Evolutionary conservation across 805 yeast genomes (phyloP).

Genomic region (Myxozyma monticola): DNA sequence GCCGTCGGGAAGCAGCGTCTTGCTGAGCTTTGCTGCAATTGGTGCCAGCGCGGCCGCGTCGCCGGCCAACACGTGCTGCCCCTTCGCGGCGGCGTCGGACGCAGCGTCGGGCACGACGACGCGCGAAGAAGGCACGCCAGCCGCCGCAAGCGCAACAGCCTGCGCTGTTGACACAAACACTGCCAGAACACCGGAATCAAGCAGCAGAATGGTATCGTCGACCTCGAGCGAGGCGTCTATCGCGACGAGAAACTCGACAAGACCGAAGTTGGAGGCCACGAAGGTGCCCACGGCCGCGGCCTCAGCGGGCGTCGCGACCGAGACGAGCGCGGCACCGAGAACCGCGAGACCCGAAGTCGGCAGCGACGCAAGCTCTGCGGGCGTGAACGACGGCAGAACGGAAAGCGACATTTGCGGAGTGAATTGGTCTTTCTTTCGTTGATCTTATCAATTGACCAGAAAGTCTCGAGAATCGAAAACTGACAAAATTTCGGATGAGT

Average conservation of each 20-base stretch:
- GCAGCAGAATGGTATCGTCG: constrained; percentile 51
- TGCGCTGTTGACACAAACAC: constrained; percentile 44
- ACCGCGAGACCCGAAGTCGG: constrained; percentile 12
- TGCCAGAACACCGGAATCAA: constrained; percentile 61
- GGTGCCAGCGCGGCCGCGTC: constrained; percentile 12
- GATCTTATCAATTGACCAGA: no score
- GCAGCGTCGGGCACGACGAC: constrained; percentile 39
- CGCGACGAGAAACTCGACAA: constrained; percentile 35
- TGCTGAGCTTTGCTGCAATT: constrained; percentile 19
- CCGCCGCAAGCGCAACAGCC: constrained; percentile 41
- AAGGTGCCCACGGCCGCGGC: constrained; percentile 11
- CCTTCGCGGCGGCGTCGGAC: constrained; percentile 20
- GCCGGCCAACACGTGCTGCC: constrained; percentile 22
- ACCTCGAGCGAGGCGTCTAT: constrained; percentile 38
- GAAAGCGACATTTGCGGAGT: constrained; percentile 20
- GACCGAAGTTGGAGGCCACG: constrained; percentile 18
- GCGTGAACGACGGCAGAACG: constrained; percentile 12
- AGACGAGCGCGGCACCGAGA: constrained; percentile 17
- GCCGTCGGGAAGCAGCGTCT: constrained; percentile 21
- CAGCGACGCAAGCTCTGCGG: constrained; percentile 4
- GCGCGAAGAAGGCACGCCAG: constrained; percentile 56
- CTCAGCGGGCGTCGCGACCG: constrained; percentile 10
- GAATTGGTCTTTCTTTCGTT: no score
- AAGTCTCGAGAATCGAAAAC: no score
- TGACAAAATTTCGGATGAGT: no score